A percentile compares a stretch with the other conserved stretches of the same genome.
These are phyloP conservation scores for Fusarium kyushuense DNA, from an alignment of 2,329 filamentous ascomycete genomes.

Conservation along the genomic window DNA sequence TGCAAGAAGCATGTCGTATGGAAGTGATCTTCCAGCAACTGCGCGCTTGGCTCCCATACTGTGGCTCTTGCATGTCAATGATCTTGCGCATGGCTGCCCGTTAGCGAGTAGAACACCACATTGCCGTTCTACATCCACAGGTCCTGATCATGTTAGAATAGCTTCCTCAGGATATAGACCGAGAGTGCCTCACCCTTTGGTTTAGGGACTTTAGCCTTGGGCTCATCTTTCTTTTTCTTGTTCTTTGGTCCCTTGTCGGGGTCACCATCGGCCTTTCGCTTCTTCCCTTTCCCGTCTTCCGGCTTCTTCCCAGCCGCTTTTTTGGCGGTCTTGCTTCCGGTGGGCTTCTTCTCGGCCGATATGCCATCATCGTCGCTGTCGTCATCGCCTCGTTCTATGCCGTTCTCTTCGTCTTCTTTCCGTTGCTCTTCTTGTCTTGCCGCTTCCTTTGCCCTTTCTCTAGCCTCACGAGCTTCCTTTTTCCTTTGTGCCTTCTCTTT, in stretches of 20 bases:
- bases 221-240: conserved; percentile 96
- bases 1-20: conserved; percentile 91
- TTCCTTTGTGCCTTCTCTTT: conserved; percentile 83
- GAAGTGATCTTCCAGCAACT: conserved; percentile 86
- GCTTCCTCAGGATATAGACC: background rate
- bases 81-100: conserved; percentile 87
- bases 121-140: conserved; percentile 93
- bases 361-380: conserved; percentile 61
- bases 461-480: conserved; percentile 78
- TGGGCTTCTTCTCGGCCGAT: conserved; percentile 57
- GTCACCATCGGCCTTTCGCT: conserved; percentile 80
- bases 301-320: conserved; percentile 78
- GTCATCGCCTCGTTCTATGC: conserved; percentile 63
- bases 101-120: conserved; percentile 90
- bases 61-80: conserved; percentile 92
- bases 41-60: conserved; percentile 94
- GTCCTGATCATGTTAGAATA: conserved; percentile 62
- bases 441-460: conserved; percentile 73
- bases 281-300: conserved; percentile 77
- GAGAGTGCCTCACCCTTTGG: conserved; percentile 72
- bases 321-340: conserved; percentile 61
- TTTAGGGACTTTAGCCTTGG: conserved; percentile 84
- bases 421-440: conserved; percentile 68
- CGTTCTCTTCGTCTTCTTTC: conserved; percentile 63
- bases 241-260: conserved; percentile 85